Evolutionary conservation across 163 green algal species (phyloP).

Genomic region (Scenedesmus sp.): DNA sequence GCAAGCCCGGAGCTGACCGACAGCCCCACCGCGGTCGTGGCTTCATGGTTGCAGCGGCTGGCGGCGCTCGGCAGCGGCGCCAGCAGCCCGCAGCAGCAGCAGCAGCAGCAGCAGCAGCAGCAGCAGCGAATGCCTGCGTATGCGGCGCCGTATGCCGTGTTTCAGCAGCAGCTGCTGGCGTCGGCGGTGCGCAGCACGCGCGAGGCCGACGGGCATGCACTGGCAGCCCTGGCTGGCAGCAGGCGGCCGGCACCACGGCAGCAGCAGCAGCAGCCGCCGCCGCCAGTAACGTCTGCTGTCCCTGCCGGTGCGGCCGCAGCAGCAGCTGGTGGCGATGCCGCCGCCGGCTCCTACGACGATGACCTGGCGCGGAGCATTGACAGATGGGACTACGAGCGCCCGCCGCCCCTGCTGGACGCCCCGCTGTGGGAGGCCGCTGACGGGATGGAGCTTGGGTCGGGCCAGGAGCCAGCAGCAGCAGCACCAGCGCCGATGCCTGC

Average conservation of each 20-base stretch:
- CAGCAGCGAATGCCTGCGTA: background rate
- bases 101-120: conserved; percentile 2
- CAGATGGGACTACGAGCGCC: background rate
- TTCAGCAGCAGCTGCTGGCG: background rate
- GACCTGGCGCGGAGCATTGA: background rate
- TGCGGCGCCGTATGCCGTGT: background rate
- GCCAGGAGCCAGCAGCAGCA: background rate
- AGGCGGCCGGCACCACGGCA: background rate
- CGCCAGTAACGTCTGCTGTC: too few species aligned
- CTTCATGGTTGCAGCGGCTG: conserved; percentile 14
- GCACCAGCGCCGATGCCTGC: background rate
- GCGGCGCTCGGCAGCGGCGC: background rate
- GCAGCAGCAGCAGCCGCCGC: too few species aligned
- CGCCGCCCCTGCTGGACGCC: conserved; percentile 22
- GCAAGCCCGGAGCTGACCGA: background rate
- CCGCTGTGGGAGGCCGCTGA: background rate
- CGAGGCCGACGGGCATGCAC: background rate
- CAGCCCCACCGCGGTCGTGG: conserved; percentile 4
- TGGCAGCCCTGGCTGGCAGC: conserved; percentile 13
- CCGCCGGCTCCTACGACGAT: background rate
- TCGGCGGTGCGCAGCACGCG: background rate
- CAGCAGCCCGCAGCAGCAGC: background rate
- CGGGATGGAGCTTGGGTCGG: background rate
- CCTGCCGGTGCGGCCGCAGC: too few species aligned
- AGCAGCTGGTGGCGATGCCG: too few species aligned